A percentile compares a stretch with the other conserved stretches of the same genome.
phyloP scores from a whole-genome alignment of 176 grass and related monocot species.

The Aegilops sharonensis region DNA sequence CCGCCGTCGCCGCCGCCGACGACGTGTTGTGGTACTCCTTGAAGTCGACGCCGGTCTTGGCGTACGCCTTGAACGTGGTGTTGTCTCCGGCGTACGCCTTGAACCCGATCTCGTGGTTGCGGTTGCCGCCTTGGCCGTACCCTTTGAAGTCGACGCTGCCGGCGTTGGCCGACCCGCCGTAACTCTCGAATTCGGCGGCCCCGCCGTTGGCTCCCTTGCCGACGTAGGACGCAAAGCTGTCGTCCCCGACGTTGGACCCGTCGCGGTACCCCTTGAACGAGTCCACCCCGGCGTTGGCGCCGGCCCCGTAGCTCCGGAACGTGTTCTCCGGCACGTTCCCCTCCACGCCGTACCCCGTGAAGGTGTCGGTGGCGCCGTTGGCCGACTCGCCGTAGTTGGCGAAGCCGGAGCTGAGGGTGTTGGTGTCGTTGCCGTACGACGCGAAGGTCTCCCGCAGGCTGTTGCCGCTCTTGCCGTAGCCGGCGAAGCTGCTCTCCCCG shows the following conservation, averaged over 20 bases:
- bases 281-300: conserved; percentile 57
- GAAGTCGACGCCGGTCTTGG: conserved; percentile 58
- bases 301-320: conserved; percentile 63
- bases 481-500: conserved; percentile 56
- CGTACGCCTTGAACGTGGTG: conserved; percentile 60
- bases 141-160: conserved; percentile 55
- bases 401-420: conserved; percentile 59
- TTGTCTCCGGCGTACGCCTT: conserved; percentile 51
- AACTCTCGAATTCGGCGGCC: conserved; percentile 58
- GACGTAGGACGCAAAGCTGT: conserved; percentile 61
- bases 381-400: conserved; percentile 58
- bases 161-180: conserved; percentile 56
- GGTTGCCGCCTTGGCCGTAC: conserved; percentile 61
- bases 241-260: conserved; percentile 66
- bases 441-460: conserved; percentile 52
- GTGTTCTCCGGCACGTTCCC: conserved; percentile 66
- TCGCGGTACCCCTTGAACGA: conserved; percentile 75
- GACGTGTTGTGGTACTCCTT: conserved; percentile 68
- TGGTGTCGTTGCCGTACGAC: conserved; percentile 64
- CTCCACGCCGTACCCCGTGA: conserved; percentile 46
- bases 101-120: conserved; percentile 68
- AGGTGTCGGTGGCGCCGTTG: conserved; percentile 75
- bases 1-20: background rate
- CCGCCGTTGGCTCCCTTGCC: conserved; percentile 66
- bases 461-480: conserved; percentile 60